A percentile compares a stretch with the other conserved stretches of the same genome.
phyloP scores from a whole-genome alignment of 169 alveolate species.

The Perkinsus olseni region DNA sequence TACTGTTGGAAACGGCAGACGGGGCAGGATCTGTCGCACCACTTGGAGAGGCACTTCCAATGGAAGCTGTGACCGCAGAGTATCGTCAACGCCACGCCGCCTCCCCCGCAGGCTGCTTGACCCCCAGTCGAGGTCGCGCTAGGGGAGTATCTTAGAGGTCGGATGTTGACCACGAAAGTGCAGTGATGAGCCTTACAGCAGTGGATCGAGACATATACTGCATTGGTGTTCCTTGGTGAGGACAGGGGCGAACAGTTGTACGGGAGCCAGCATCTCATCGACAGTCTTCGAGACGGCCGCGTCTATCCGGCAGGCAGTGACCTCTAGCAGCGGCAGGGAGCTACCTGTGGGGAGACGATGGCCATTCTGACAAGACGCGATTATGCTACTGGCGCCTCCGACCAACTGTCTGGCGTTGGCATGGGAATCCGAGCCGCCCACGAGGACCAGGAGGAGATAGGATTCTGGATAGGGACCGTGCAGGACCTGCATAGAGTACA shows the following conservation, averaged over 20 bases:
- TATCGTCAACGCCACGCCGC: conserved; percentile 4
- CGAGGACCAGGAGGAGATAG: background rate
- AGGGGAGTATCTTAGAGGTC: background rate
- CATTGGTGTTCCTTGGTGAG: background rate
- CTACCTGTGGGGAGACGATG: background rate
- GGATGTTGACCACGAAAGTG: background rate
- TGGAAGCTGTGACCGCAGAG: conserved; percentile 43
- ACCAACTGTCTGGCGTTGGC: background rate
- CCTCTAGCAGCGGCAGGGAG: background rate
- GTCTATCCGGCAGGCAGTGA: background rate
- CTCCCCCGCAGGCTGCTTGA: background rate
- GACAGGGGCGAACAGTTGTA: background rate
- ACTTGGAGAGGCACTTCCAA: conserved; percentile 30
- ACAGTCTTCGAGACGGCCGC: background rate
- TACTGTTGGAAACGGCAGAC: conserved; percentile 52
- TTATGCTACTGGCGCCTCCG: background rate
- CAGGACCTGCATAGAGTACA: background rate
- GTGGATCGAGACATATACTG: background rate
- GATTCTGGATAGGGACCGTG: background rate
- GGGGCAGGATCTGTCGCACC: conserved; percentile 51
- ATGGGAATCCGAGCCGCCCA: background rate
- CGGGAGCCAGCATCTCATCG: background rate
- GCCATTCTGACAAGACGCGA: background rate
- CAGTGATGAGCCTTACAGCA: background rate
- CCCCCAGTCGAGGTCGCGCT: background rate